Conservation (phyloP, 106 monocot species). For the Dendrobium catenatum region DNA sequence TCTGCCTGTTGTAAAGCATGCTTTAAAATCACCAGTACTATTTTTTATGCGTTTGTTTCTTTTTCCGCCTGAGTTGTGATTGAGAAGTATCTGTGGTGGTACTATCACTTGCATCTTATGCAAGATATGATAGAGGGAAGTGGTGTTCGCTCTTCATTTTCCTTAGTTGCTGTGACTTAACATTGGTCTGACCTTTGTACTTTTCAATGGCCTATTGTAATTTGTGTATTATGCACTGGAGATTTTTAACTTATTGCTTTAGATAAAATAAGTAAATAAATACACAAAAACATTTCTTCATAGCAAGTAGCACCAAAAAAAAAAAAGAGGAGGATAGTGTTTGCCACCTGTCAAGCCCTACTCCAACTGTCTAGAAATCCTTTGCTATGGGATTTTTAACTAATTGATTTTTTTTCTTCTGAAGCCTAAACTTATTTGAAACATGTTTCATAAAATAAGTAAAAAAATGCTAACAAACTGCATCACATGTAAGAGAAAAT, state of each 20-base stretch:
- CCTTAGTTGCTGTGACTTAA: not conserved
- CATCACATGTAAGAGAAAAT: too few relatives aligned
- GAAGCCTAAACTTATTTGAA: too few relatives aligned
- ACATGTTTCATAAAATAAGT: too few relatives aligned
- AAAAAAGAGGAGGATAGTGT: too few relatives aligned
- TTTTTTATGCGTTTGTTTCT: not conserved
- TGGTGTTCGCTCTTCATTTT: not conserved
- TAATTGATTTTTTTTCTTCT: too few relatives aligned
- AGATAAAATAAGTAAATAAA: not conserved
- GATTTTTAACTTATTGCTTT: not conserved
- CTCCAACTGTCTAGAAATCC: too few relatives aligned
- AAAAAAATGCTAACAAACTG: too few relatives aligned
- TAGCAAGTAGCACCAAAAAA: not conserved
- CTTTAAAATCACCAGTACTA: not conserved
- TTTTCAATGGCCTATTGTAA: not conserved
- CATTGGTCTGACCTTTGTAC: not conserved
- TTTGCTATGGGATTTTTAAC: too few relatives aligned
- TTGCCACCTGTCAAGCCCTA: too few relatives aligned
- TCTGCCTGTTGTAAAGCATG: not conserved
- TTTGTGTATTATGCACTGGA: not conserved
- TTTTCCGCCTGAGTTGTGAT: not conserved
- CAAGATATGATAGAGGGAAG: not conserved
- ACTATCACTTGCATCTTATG: not conserved
- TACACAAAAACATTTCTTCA: not conserved
- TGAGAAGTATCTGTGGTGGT: not conserved